Conservation (phyloP, 176 grass and related monocot species). For the Leersia perrieri region DNA sequence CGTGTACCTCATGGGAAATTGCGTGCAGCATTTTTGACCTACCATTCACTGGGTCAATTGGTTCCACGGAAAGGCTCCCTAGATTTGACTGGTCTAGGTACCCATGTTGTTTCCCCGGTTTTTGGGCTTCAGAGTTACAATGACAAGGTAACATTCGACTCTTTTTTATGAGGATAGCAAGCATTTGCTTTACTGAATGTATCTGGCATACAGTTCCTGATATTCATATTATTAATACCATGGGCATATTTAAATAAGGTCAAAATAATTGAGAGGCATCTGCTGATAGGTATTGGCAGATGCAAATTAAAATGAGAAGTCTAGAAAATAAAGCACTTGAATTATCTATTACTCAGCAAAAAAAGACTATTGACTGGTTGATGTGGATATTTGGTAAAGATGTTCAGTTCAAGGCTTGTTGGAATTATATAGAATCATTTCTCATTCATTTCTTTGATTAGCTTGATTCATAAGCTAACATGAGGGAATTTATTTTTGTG, state of each 20-base stretch:
- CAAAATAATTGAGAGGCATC: neutral
- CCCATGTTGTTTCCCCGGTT: constrained; percentile 46
- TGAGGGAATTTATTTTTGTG: constrained; percentile 4
- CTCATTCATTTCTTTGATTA: neutral
- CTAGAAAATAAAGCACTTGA: neutral
- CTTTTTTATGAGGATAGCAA: neutral
- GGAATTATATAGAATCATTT: neutral
- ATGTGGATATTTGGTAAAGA: neutral
- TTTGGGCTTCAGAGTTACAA: constrained; percentile 73
- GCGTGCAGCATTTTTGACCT: constrained; percentile 64
- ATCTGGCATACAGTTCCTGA: neutral
- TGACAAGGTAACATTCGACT: constrained; percentile 45
- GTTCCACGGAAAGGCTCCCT: constrained; percentile 39
- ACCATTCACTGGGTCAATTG: constrained; percentile 63
- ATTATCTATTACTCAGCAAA: neutral
- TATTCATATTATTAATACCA: neutral
- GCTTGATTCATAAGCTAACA: constrained; percentile 6
- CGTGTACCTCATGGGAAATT: constrained; percentile 61
- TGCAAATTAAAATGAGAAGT: constrained; percentile 7
- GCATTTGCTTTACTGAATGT: constrained; percentile 10
- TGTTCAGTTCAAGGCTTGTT: neutral
- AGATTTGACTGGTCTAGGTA: constrained; percentile 5
- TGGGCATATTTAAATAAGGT: neutral
- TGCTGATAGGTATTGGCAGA: too few relatives aligned
- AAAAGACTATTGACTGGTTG: constrained; percentile 8